phyloP scores from a whole-genome alignment of 2,329 filamentous ascomycete species.

The Drechslerella coelobrocha region DNA sequence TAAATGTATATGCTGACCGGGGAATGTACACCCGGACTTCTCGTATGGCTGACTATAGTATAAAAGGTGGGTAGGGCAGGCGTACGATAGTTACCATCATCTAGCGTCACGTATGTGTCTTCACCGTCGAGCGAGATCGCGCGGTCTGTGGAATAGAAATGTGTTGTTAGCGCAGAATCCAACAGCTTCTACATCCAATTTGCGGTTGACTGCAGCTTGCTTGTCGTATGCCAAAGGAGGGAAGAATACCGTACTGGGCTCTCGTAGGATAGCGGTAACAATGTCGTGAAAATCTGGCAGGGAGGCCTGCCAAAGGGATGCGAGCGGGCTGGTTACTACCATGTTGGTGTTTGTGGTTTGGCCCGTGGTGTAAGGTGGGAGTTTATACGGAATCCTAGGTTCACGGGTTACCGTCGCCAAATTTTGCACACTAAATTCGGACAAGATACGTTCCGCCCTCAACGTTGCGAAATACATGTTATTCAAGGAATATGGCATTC shows the following conservation, averaged over 20 bases:
- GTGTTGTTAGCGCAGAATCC: conserved; percentile 39
- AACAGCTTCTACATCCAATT: too few relatives aligned
- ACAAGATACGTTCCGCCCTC: too few relatives aligned
- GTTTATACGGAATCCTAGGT: too few relatives aligned
- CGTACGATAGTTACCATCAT: conserved; percentile 44
- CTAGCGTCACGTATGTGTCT: conserved; percentile 8
- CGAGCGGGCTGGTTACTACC: not conserved
- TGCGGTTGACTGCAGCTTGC: too few relatives aligned
- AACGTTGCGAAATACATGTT: not conserved
- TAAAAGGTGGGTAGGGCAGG: not conserved
- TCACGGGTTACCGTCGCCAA: too few relatives aligned
- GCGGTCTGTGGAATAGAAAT: conserved; percentile 15
- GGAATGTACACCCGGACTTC: not conserved
- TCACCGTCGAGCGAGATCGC: conserved; percentile 10
- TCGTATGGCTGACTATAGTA: not conserved
- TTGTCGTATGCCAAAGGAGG: not conserved
- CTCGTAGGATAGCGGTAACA: not conserved
- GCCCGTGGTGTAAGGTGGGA: too few relatives aligned
- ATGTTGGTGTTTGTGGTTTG: too few relatives aligned
- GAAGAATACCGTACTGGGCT: not conserved
- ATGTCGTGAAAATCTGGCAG: not conserved
- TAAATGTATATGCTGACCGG: too few relatives aligned
- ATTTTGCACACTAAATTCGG: too few relatives aligned
- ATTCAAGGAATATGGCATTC: not conserved
- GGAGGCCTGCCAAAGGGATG: not conserved